Conservation (phyloP, 495 filamentous ascomycete species). For the Penicillium malachiteum region DNA sequence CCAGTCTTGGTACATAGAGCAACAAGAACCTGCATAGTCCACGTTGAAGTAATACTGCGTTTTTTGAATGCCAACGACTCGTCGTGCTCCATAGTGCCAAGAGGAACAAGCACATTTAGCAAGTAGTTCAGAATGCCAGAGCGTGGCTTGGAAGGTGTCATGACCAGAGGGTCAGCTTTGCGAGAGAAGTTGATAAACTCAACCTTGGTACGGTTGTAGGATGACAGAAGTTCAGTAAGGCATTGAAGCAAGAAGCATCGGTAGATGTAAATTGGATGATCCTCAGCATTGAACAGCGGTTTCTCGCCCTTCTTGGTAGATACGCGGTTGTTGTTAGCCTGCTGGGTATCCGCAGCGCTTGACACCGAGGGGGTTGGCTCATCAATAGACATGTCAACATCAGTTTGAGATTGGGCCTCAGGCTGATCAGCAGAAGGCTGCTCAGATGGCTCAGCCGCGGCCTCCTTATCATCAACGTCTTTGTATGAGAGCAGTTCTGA, state of each 20-base stretch:
- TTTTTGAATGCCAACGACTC: slow-evolving; percentile 79
- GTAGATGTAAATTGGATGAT: slow-evolving; percentile 95
- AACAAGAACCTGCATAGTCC: slow-evolving; percentile 81
- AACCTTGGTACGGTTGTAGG: slow-evolving; percentile 90
- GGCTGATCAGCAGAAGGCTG: slow-evolving; percentile 26
- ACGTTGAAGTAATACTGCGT: slow-evolving; percentile 75
- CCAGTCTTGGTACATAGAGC: slow-evolving; percentile 85
- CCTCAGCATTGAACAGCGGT: slow-evolving; percentile 80
- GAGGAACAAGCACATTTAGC: slow-evolving; percentile 77
- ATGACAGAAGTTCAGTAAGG: slow-evolving; percentile 86
- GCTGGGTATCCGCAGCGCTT: slow-evolving; percentile 28
- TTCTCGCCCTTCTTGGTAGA: slow-evolving; percentile 66
- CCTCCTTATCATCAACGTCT: slow-evolving; percentile 82
- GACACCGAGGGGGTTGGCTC: slow-evolving; percentile 40
- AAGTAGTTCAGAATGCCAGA: slow-evolving; percentile 93
- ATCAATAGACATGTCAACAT: slow-evolving; percentile 51
- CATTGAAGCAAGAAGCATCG: slow-evolving; percentile 94
- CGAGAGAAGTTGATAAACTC: slow-evolving; percentile 99
- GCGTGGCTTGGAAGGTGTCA: slow-evolving; percentile 89
- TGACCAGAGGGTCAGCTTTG: slow-evolving; percentile 75
- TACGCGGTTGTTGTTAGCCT: slow-evolving; percentile 15
- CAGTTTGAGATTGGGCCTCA: slow-evolving; percentile 46
- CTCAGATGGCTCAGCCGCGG: slow-evolving; percentile 51
- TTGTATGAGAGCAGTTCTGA: slow-evolving; percentile 89
- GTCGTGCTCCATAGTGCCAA: slow-evolving; percentile 69